Evolutionary conservation across 2,329 filamentous ascomycete genomes (phyloP), one percentile per base, ranked within the genome.

Genomic region (Pseudonectria buxi): DNA sequence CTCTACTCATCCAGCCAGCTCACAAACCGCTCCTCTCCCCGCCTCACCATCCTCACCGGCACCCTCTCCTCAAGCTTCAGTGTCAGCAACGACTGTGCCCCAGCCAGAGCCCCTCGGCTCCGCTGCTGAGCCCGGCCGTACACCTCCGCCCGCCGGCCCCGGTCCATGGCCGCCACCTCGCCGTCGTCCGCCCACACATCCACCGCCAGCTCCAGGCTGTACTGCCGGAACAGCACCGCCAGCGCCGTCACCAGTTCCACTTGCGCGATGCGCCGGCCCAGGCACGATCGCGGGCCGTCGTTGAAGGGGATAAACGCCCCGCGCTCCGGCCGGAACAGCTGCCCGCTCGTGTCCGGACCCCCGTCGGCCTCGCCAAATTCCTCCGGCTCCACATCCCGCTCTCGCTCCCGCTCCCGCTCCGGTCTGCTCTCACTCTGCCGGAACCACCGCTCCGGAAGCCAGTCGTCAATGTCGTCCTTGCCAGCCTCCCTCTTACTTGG

Each of bases 381-480:
- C 36, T 74, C 74, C 3, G 66, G 56, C 12, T 60, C 61, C 3
- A 50, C 33, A 15, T 50, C 40, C 14, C 27, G 13, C 14, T 53
- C 55, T 7, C n/a, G 27, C 10, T 13, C 15, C n/a, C 22, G 22
- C 35, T 33, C 10, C 42, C 22, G 28, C 36, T 15, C 43, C 43
- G 43, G 22, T 44, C 6, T 48, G 36, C 10, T 26, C 14, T 48
- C 50, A 13, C 37, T 51, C 9, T 47, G 52, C 14, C 65, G 60
- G 43, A 86, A 74, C 85, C 86, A 89, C 28, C 85, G 72, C 57
- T 86, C 80, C 0, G 85, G 83, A 31, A 77, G 65, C 58, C 80
- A 90, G 39, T 83, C 74, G 35, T 81, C 68, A 2, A 85, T 59
- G 47, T 89, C 83, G 32, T 74, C 61, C 13, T 58, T 42, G 15